phyloP scores from a whole-genome alignment of 2,329 filamentous ascomycete genomes.

The Ceratocystiopsis minuta region DNA sequence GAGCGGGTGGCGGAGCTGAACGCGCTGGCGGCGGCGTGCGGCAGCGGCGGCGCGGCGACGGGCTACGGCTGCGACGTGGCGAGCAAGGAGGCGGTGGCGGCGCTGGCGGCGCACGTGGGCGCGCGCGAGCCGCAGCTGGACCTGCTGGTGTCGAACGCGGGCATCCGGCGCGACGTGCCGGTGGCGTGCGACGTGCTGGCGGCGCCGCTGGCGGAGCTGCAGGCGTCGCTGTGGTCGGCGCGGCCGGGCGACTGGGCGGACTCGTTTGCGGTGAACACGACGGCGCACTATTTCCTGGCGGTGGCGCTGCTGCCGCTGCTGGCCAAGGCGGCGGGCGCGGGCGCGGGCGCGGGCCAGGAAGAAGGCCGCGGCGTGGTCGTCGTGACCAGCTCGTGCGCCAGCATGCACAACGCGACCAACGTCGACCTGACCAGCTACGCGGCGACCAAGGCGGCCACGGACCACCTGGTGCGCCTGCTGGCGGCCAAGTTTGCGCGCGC shows the following conservation, averaged over 20 bases:
- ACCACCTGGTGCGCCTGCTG: slow-evolving; percentile 29
- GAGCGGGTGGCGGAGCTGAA: slow-evolving; percentile 42
- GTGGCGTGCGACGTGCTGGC: slow-evolving; percentile 5
- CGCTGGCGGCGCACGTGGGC: slow-evolving; percentile 38
- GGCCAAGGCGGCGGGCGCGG: slow-evolving; percentile 24
- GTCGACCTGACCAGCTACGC: slow-evolving; percentile 34
- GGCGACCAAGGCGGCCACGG: slow-evolving; percentile 31
- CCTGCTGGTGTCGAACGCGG: slow-evolving; percentile 10
- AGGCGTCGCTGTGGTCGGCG: slow-evolving; percentile 41
- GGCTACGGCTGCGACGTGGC: slow-evolving; percentile 38
- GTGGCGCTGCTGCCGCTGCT: slow-evolving; percentile 45
- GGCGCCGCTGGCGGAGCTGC: slow-evolving; percentile 5
- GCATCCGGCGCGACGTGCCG: slow-evolving; percentile 6
- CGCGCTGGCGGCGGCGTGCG: slow-evolving; percentile 25
- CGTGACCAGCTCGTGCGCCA: slow-evolving; percentile 27
- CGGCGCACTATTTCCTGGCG: slow-evolving; percentile 47
- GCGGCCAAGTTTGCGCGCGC: slow-evolving; percentile 26
- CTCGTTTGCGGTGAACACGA: slow-evolving; percentile 59
- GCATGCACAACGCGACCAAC: slow-evolving; percentile 21
- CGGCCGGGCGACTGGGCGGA: slow-evolving; percentile 40
- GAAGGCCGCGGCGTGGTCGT: slow-evolving; percentile 8
- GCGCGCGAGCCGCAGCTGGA: slow-evolving; percentile 33
- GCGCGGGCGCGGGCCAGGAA: slow-evolving; percentile 8
- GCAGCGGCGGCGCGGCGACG: slow-evolving; percentile 12
- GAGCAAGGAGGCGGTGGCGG: slow-evolving; percentile 38